Evolutionary conservation across 2,329 filamentous ascomycete species (phyloP).

Genomic region (Colletotrichum coccodes): DNA sequence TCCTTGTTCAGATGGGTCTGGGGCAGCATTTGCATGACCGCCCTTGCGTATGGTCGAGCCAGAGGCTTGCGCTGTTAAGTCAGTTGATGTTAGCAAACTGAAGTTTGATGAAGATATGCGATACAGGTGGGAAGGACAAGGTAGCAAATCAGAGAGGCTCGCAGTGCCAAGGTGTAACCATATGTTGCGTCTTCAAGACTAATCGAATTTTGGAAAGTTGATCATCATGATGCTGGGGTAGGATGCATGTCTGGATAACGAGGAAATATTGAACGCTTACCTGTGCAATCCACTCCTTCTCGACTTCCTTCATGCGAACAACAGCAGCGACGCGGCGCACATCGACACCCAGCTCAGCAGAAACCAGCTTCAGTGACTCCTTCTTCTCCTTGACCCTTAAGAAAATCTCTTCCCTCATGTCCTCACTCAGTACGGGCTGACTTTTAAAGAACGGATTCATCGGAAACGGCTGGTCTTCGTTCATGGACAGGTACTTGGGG

Average conservation of each 20-base stretch:
- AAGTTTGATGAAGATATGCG: neutral
- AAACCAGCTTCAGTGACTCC: conserved; percentile 79
- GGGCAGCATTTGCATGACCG: conserved; percentile 84
- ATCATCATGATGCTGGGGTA: conserved; percentile 60
- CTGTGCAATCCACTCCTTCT: conserved; percentile 80
- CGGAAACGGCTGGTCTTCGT: conserved; percentile 73
- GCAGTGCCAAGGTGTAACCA: conserved; percentile 88
- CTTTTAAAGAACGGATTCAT: conserved; percentile 77
- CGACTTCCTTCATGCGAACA: conserved; percentile 85
- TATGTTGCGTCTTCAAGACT: conserved; percentile 97
- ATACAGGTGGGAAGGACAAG: neutral
- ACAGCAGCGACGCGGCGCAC: conserved; percentile 87
- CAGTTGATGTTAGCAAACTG: conserved; percentile 35
- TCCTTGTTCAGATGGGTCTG: conserved; percentile 62
- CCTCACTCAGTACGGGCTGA: conserved; percentile 78
- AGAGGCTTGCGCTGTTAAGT: conserved; percentile 75
- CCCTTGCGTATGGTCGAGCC: conserved; percentile 79
- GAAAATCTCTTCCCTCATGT: conserved; percentile 79
- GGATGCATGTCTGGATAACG: neutral
- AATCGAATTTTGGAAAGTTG: conserved; percentile 85
- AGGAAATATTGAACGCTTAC: conserved; percentile 63
- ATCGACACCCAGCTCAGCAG: conserved; percentile 80
- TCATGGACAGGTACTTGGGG: conserved; percentile 50
- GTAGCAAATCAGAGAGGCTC: conserved; percentile 74
- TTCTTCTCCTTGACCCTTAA: conserved; percentile 71